Evolutionary conservation across 176 grass and related monocot species (phyloP).

Genomic region (Phoenix roebelenii): DNA sequence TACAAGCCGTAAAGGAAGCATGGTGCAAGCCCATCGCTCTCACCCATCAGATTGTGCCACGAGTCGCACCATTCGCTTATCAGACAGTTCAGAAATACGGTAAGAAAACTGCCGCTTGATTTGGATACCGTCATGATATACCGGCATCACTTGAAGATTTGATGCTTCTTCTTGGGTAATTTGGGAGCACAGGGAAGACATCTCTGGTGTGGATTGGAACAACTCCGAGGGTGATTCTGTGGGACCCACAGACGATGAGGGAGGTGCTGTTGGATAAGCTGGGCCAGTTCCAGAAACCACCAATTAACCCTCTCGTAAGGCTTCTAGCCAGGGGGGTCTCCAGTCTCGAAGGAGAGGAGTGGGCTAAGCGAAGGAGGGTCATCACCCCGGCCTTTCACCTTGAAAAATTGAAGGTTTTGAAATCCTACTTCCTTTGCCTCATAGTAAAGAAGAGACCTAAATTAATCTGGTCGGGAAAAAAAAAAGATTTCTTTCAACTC

Average conservation of each 20-base stretch:
- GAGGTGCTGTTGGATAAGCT: slow-evolving; percentile 4
- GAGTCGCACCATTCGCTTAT: neutral
- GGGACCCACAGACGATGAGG: neutral
- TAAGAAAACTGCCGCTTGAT: neutral
- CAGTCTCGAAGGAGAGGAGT: slow-evolving; percentile 27
- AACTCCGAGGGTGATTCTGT: slow-evolving; percentile 1
- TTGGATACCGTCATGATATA: neutral
- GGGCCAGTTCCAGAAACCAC: neutral
- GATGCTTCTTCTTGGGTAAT: no score
- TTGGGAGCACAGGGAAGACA: neutral
- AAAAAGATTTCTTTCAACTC: no score
- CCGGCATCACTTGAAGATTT: no score
- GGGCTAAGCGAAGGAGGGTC: slow-evolving; percentile 24
- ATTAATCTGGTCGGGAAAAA: no score
- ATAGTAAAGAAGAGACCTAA: no score
- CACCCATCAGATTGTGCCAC: slow-evolving; percentile 6
- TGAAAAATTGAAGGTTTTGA: slow-evolving; percentile 29
- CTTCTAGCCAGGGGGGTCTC: slow-evolving; percentile 13
- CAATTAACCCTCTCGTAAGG: slow-evolving; percentile 1
- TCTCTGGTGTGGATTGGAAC: slow-evolving; percentile 1
- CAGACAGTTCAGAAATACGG: slow-evolving; percentile 3
- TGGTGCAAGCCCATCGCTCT: slow-evolving; percentile 15
- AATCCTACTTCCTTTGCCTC: neutral
- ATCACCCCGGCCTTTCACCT: slow-evolving; percentile 36
- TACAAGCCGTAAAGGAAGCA: neutral